phyloP scores from a whole-genome alignment of 345 rosid species.

The Salix exigua region DNA sequence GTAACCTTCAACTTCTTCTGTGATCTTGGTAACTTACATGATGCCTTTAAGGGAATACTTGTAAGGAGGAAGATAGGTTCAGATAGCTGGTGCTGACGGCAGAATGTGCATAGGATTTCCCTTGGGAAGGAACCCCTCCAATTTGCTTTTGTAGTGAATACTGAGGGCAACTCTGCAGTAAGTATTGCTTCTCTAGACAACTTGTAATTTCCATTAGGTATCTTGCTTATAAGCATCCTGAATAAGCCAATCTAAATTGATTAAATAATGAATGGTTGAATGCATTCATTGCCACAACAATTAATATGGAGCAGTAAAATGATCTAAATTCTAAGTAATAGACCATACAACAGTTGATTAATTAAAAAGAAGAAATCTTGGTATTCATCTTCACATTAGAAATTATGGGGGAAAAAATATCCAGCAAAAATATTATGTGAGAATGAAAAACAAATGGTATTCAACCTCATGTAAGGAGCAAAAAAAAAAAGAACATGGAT shows the following conservation, averaged over 20 bases:
- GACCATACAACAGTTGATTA: not conserved
- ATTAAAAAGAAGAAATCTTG: not conserved
- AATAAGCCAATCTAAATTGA: conserved; percentile 16
- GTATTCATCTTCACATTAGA: not conserved
- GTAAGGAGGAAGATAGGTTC: conserved; percentile 61
- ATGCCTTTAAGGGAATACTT: conserved; percentile 35
- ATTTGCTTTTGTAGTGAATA: conserved; percentile 62
- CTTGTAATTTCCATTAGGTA: conserved; percentile 80
- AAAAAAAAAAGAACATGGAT: not conserved
- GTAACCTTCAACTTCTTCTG: conserved; percentile 48
- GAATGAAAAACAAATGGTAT: not conserved
- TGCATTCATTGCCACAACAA: no score
- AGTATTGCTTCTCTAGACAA: conserved; percentile 69
- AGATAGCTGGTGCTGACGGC: conserved; percentile 75
- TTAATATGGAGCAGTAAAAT: not conserved
- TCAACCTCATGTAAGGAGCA: not conserved
- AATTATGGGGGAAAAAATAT: not conserved
- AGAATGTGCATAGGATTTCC: conserved; percentile 68
- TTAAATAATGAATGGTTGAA: conserved; percentile 4
- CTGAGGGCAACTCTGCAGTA: conserved; percentile 60
- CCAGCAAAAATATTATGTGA: no score
- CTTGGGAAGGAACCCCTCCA: conserved; percentile 88
- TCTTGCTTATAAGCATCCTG: conserved; percentile 64
- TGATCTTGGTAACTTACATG: conserved; percentile 44
- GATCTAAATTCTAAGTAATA: not conserved